Conservation (phyloP, 805 yeast genomes). For the Candida pseudofarinosa region DNA sequence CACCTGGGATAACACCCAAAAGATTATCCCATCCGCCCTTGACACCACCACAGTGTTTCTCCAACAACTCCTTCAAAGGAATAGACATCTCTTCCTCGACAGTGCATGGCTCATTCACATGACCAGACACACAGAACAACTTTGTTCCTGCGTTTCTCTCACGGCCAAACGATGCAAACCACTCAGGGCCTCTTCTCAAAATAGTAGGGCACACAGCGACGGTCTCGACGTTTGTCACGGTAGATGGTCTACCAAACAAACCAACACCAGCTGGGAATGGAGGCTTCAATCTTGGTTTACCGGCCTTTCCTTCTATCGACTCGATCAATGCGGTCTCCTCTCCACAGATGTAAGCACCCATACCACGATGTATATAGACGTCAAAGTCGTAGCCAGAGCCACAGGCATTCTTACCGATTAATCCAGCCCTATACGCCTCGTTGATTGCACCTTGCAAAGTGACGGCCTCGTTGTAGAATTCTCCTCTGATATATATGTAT, state of each 20-base stretch:
- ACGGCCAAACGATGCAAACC: conserved; percentile 83
- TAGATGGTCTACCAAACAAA: conserved; percentile 84
- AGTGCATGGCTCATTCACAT: conserved; percentile 88
- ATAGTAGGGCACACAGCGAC: conserved; percentile 89
- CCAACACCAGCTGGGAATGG: conserved; percentile 96
- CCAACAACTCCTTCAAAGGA: conserved; percentile 76
- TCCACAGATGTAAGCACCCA: conserved; percentile 92
- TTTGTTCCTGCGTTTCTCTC: conserved; percentile 83
- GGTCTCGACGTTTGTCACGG: conserved; percentile 89
- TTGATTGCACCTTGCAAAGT: conserved; percentile 76
- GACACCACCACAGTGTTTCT: conserved; percentile 87
- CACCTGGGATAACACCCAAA: conserved; percentile 86
- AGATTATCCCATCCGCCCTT: conserved; percentile 92
- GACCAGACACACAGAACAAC: conserved; percentile 83
- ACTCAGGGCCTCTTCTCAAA: conserved; percentile 81
- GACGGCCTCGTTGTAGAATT: conserved; percentile 78
- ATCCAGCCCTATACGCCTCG: conserved; percentile 80
- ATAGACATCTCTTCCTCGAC: conserved; percentile 94
- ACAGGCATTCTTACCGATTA: conserved; percentile 80
- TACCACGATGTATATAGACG: conserved; percentile 82
- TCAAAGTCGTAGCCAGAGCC: conserved; percentile 85
- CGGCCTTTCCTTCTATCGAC: conserved; percentile 88
- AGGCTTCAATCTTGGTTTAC: conserved; percentile 90
- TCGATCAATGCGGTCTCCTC: conserved; percentile 90
- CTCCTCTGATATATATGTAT: conserved; percentile 87